phyloP scores from a whole-genome alignment of 192 early-diverging fungal genomes.

The Cetraspora pellucida region DNA sequence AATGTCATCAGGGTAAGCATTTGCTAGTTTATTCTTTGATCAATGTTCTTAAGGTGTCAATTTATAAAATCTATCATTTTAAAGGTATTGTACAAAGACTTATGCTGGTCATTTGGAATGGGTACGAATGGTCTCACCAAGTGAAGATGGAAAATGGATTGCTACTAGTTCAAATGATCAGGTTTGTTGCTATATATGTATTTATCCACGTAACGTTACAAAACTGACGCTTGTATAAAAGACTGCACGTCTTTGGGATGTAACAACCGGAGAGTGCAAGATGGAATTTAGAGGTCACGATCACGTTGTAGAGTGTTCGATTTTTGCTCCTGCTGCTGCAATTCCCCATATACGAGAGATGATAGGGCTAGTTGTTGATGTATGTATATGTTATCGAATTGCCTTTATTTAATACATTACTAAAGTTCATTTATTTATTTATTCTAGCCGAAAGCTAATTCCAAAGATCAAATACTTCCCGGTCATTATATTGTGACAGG shows the following conservation, averaged over 20 bases:
- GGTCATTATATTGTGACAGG: constrained; percentile 79
- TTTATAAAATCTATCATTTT: not conserved
- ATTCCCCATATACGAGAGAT: constrained; percentile 72
- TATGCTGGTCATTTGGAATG: constrained; percentile 83
- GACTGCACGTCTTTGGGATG: constrained; percentile 86
- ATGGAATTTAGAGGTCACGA: constrained; percentile 87
- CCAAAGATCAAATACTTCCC: constrained; percentile 52
- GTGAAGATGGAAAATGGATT: constrained; percentile 71
- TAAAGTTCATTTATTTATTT: not conserved
- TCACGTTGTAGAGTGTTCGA: constrained; percentile 92
- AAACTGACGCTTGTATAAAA: constrained; percentile 37
- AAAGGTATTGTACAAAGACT: constrained; percentile 81
- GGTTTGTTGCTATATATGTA: constrained; percentile 41
- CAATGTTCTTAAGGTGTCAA: no score
- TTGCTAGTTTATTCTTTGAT: no score
- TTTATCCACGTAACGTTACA: not conserved
- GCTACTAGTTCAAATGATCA: constrained; percentile 86
- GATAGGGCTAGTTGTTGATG: constrained; percentile 56
- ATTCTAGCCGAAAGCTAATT: constrained; percentile 40
- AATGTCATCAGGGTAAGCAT: constrained; percentile 68
- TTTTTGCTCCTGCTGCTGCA: constrained; percentile 75
- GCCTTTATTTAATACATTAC: not conserved
- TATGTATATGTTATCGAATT: constrained; percentile 13
- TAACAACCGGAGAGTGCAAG: constrained; percentile 69
- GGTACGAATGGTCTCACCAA: constrained; percentile 76